phyloP scores from a whole-genome alignment of 257 asterid genomes.

The Cordia subcordata region DNA sequence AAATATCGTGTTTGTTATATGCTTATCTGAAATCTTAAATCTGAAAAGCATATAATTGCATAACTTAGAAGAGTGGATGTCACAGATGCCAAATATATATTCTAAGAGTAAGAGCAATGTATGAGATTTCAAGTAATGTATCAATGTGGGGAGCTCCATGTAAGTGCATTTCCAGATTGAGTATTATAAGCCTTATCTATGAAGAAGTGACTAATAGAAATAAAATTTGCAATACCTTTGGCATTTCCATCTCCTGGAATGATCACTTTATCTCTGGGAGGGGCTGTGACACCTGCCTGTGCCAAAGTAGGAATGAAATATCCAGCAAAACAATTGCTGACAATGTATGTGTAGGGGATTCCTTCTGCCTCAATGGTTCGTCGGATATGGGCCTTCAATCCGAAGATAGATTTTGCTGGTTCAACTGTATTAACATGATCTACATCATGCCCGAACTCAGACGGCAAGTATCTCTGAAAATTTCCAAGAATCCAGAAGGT shows the following conservation, averaged over 20 bases:
- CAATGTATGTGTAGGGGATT: slow-evolving; percentile 47
- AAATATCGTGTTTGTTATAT: no score
- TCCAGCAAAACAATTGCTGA: slow-evolving; percentile 40
- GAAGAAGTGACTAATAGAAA: not conserved
- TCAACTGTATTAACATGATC: slow-evolving; percentile 4
- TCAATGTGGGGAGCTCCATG: no score
- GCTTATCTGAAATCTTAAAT: no score
- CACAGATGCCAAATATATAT: no score
- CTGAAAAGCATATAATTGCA: no score
- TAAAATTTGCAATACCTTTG: slow-evolving; percentile 37
- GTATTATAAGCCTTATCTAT: no score
- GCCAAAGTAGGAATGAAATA: slow-evolving; percentile 27
- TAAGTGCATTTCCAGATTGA: no score
- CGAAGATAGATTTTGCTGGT: slow-evolving; percentile 33
- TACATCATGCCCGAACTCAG: slow-evolving; percentile 12
- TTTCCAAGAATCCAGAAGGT: not conserved
- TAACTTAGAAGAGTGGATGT: no score
- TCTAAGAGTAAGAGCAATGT: no score
- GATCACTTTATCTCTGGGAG: slow-evolving; percentile 43
- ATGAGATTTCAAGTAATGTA: no score
- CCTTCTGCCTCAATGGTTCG: slow-evolving; percentile 50
- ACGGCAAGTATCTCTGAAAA: slow-evolving; percentile 10
- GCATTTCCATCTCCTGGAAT: slow-evolving; percentile 69
- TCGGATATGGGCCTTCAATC: slow-evolving; percentile 37
- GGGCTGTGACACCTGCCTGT: slow-evolving; percentile 24